Conservation (phyloP, 768 basidiomycete species). For the Fibroporia radiculosa region DNA sequence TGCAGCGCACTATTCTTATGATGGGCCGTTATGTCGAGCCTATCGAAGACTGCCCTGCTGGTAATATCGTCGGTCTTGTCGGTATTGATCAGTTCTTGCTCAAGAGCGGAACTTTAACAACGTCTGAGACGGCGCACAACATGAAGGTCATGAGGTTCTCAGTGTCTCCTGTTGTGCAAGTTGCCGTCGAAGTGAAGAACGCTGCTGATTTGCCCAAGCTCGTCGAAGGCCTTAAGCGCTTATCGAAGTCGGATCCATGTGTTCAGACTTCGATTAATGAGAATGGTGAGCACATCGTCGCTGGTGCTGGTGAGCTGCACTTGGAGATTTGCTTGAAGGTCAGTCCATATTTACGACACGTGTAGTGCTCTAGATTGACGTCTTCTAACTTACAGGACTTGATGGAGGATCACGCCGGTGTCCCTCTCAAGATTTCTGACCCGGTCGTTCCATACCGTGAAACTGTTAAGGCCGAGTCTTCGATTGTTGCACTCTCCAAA, state of each 20-base stretch:
- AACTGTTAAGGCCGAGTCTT: constrained; percentile 93
- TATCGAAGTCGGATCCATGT: constrained; percentile 99
- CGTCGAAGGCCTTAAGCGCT: constrained; percentile 99
- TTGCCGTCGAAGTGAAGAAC: constrained; percentile 99
- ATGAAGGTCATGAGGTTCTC: constrained; percentile 99
- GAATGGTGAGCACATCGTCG: constrained; percentile 96
- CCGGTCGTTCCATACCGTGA: constrained; percentile 97
- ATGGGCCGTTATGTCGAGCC: constrained; percentile 99
- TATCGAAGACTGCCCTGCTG: constrained; percentile 98
- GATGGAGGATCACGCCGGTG: constrained; percentile 99
- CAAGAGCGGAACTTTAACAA: constrained; percentile 97
- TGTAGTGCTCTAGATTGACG: neutral
- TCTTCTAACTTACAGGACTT: constrained; percentile 67
- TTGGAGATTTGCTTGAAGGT: constrained; percentile 99
- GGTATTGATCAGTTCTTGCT: constrained; percentile 99
- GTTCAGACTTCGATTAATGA: constrained; percentile 92
- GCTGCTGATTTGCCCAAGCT: constrained; percentile 98
- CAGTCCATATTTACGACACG: constrained; percentile 3
- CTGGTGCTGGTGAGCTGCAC: constrained; percentile 98
- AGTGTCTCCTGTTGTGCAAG: constrained; percentile 98
- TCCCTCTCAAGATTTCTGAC: constrained; percentile 96
- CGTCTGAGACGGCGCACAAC: constrained; percentile 98
- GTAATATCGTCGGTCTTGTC: constrained; percentile 98
- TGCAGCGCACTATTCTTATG: constrained; percentile 99
- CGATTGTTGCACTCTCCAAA: constrained; percentile 94